Conservation (phyloP, 225 moss, liverwort and hornwort genomes). For the Pseudisothecium myosuroides region DNA sequence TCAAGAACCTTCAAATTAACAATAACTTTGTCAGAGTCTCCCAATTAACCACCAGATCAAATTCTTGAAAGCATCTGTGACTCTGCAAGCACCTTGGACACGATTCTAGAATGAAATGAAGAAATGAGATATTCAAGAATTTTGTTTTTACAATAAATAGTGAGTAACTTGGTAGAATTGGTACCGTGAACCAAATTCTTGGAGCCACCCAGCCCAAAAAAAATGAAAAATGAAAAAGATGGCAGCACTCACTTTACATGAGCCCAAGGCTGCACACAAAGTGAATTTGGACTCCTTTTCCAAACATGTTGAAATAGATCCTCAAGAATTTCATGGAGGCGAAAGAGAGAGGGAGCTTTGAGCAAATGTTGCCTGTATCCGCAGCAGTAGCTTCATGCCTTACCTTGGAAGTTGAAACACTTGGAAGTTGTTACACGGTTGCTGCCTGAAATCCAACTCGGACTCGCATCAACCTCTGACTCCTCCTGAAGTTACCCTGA, state of each 20-base stretch:
- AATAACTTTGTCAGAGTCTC: not conserved
- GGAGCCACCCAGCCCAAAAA: not conserved
- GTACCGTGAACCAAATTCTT: not conserved
- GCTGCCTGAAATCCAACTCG: slow-evolving; percentile 55
- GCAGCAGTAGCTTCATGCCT: not conserved
- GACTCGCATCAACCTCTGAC: slow-evolving; percentile 52
- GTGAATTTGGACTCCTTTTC: not conserved
- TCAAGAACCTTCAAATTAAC: not conserved
- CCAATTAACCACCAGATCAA: not conserved
- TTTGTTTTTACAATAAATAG: too few species aligned
- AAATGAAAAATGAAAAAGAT: not conserved
- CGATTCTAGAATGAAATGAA: too few species aligned
- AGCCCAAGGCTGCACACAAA: not conserved
- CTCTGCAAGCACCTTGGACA: not conserved
- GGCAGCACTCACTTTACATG: too few species aligned
- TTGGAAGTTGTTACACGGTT: slow-evolving; percentile 37
- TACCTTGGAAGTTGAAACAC: slow-evolving; percentile 37
- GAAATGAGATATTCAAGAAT: not conserved
- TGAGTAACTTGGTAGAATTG: not conserved
- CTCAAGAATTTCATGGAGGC: not conserved
- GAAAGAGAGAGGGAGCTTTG: not conserved
- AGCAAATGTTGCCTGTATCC: not conserved
- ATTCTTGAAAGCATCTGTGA: not conserved
- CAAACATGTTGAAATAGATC: not conserved
- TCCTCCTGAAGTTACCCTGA: slow-evolving; percentile 28